A percentile compares a stretch with the other conserved stretches of the same genome.
phyloP scores from a whole-genome alignment of 2,329 filamentous ascomycete species.

The Bipolaris victoriae region DNA sequence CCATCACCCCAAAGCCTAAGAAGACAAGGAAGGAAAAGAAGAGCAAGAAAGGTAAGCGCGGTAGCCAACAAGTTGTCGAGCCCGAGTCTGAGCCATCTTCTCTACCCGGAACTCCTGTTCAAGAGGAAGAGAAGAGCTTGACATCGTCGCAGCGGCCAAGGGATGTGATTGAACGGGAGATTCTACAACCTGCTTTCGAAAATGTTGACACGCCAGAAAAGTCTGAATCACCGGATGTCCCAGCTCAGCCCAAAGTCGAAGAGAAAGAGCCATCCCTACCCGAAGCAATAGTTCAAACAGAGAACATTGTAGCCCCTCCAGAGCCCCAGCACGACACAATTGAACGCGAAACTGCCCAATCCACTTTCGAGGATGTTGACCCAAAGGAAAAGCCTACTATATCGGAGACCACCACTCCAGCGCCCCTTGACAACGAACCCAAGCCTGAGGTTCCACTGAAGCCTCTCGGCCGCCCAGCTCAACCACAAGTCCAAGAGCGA shows the following conservation, averaged over 20 bases:
- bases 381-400: neutral
- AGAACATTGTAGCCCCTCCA: slow-evolving; percentile 1
- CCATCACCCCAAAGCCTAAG: slow-evolving; percentile 30
- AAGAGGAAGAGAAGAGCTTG: slow-evolving; percentile 10
- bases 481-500: neutral
- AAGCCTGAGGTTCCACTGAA: neutral
- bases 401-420: neutral
- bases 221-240: neutral
- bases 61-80: slow-evolving; percentile 28
- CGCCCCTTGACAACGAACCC: neutral
- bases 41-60: slow-evolving; percentile 38
- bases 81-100: slow-evolving; percentile 13
- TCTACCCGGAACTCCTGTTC: slow-evolving; percentile 10
- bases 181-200: slow-evolving; percentile 31
- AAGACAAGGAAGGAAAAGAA: slow-evolving; percentile 42
- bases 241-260: slow-evolving; percentile 8
- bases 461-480: slow-evolving; percentile 2
- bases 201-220: slow-evolving; percentile 12
- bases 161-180: slow-evolving; percentile 27
- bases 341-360: slow-evolving; percentile 31
- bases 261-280: slow-evolving; percentile 14
- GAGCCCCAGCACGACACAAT: slow-evolving; percentile 19
- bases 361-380: slow-evolving; percentile 24
- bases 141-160: slow-evolving; percentile 12
- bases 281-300: neutral